Evolutionary conservation across 73 alveolate genomes (phyloP), one percentile per base, ranked within the genome.

Genomic region (Paramecium caudatum): DNA sequence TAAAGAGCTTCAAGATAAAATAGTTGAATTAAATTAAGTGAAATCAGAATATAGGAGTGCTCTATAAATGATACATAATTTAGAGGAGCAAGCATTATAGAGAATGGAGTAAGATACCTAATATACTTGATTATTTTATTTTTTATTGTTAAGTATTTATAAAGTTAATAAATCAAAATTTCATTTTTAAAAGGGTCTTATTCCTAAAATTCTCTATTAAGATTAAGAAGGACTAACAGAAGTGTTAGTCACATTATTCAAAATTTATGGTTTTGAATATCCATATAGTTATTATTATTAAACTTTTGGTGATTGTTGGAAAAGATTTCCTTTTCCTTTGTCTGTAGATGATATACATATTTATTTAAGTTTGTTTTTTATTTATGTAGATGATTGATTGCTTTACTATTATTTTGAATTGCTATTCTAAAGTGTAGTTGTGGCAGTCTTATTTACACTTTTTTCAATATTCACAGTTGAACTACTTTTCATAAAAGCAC

Each of bases 31-130:
- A 17, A 13, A 36, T 25, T 63, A 63, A 63, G 46, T 63, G 6
- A 63, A 63, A 63, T 63, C 46, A 63, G 46, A 63, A 6, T 63
- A 63, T 63, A 63, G 82, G 15, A 32, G 33, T 27, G 82, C 82
- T 1, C 15, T 63, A 63, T 16, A 34, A 63, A 30, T n/a, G 48
- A 63, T 63, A 6, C 82, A 63, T 55, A 25, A 21, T 10, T 55
- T 55, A 55, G 78, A 55, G 16, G 78, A 55, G 30, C 30, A 55
- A 21, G 46, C 30, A 17, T 25, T 55, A 21, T 34, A 55, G 13
- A 55, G 78, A 55, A 21, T 55, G 78, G 78, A 55, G 37, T 9
- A 55, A 21, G 78, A 55, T 25, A n/a, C n/a, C n/a, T 55, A 55
- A 55, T 55, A 55, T 41, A 25, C 78, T 55, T 55, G 78, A n/a